Conservation (phyloP, 345 rosid species). For the Aurinia saxatilis region DNA sequence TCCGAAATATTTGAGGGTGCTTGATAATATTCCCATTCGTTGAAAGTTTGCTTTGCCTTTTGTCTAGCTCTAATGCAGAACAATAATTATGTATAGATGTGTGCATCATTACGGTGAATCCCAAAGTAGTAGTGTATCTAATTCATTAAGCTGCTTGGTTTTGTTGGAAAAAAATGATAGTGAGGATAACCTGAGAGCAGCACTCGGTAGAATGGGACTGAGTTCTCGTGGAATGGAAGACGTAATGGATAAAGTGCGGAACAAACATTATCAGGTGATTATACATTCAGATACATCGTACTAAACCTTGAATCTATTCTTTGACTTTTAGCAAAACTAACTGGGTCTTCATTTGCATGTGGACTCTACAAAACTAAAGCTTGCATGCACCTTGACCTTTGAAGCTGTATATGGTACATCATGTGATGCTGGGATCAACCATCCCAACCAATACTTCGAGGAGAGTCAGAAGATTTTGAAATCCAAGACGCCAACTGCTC, state of each 20-base stretch:
- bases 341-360: background rate
- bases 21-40: no score
- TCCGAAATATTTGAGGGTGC: no score
- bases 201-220: constrained; percentile 74
- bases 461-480: constrained; percentile 73
- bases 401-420: constrained; percentile 69
- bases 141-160: background rate
- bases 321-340: background rate
- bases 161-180: constrained; percentile 28
- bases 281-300: background rate
- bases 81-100: background rate
- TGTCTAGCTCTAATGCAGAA: background rate
- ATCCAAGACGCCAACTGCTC: constrained; percentile 41
- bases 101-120: background rate
- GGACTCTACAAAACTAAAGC: constrained; percentile 35
- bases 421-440: constrained; percentile 81
- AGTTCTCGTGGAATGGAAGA: constrained; percentile 57
- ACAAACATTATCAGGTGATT: constrained; percentile 79
- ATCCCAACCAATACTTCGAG: constrained; percentile 80
- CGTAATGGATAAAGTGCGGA: constrained; percentile 69
- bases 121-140: background rate
- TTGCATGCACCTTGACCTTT: constrained; percentile 87
- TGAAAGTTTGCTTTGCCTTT: background rate
- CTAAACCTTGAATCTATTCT: background rate
- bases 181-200: constrained; percentile 83